Percentiles rank a stretch among this genome's conserved stretches.
Evolutionary conservation across 257 asterid species (phyloP).

Genomic region (Nicotiana tabacum): DNA sequence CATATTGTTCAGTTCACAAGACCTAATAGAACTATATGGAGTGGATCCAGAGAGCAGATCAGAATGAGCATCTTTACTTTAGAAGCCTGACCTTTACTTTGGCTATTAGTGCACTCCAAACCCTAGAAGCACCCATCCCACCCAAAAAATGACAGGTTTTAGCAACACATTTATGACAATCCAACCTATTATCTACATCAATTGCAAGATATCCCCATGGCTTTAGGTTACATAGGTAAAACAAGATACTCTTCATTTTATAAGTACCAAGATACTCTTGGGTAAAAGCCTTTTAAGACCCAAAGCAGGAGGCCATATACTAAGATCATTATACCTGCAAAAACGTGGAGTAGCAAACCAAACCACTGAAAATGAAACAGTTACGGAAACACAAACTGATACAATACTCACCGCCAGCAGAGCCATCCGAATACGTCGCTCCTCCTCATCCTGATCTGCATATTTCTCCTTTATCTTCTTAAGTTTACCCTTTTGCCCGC

Average conservation of each 20-base stretch:
- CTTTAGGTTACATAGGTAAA: background rate
- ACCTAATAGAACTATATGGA: background rate
- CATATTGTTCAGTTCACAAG: slow-evolving; percentile 2
- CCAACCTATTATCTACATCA: background rate
- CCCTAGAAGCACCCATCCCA: background rate
- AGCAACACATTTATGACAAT: background rate
- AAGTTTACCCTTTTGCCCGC: slow-evolving; percentile 89
- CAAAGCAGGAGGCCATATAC: background rate
- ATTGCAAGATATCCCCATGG: background rate
- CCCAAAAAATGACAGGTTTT: background rate
- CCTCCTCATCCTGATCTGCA: slow-evolving; percentile 98
- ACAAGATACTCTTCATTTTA: slow-evolving; percentile 4
- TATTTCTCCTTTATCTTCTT: slow-evolving; percentile 96
- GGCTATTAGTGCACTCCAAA: background rate
- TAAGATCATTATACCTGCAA: background rate
- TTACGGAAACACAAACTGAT: background rate
- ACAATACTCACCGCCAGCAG: slow-evolving; percentile 67
- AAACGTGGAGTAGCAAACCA: background rate
- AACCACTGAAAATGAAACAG: background rate
- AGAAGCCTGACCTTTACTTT: background rate
- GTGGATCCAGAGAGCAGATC: background rate
- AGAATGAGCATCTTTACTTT: background rate
- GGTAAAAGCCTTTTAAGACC: background rate
- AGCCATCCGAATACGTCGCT: slow-evolving; percentile 80
- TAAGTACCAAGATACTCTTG: background rate